Evolutionary conservation across 2,329 filamentous ascomycete genomes (phyloP).

Genomic region (Chaetomium strumarium): DNA sequence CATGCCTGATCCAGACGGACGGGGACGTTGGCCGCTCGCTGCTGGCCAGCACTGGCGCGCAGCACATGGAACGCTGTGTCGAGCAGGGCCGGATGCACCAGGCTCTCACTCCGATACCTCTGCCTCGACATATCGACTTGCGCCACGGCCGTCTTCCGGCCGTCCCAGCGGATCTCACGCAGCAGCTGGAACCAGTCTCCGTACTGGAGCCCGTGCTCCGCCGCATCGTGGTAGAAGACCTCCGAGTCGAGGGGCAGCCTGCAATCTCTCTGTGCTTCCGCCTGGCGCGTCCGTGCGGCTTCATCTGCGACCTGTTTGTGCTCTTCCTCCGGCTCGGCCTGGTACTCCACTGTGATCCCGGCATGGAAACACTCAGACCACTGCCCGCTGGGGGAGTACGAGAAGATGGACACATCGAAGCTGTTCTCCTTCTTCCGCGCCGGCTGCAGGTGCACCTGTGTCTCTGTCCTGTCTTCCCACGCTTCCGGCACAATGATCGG

Average conservation of each 20-base stretch:
- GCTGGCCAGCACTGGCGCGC: neutral
- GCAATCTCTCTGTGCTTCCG: slow-evolving; percentile 12
- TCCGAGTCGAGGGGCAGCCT: slow-evolving; percentile 22
- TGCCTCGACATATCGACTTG: slow-evolving; percentile 21
- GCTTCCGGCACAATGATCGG: slow-evolving; percentile 8
- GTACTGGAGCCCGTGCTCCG: slow-evolving; percentile 27
- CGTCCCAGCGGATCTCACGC: slow-evolving; percentile 29
- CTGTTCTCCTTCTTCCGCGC: slow-evolving; percentile 23
- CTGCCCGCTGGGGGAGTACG: slow-evolving; percentile 18
- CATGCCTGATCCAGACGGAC: slow-evolving; percentile 29
- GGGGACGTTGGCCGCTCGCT: slow-evolving; percentile 25
- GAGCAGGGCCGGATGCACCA: slow-evolving; percentile 33
- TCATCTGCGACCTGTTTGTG: slow-evolving; percentile 13
- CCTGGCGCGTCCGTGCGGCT: neutral
- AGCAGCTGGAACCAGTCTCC: slow-evolving; percentile 28
- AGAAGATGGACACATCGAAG: slow-evolving; percentile 28
- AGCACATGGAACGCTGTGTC: slow-evolving; percentile 27
- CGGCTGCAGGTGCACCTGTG: slow-evolving; percentile 26
- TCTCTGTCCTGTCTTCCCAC: slow-evolving; percentile 28
- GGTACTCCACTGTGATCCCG: slow-evolving; percentile 27
- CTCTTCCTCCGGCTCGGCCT: slow-evolving; percentile 19
- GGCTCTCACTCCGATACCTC: slow-evolving; percentile 20
- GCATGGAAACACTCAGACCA: slow-evolving; percentile 31
- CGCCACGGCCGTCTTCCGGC: slow-evolving; percentile 19
- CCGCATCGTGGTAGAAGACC: slow-evolving; percentile 27